Evolutionary conservation across 805 yeast genomes (phyloP).

Genomic region (Jamesozyma gamospora): DNA sequence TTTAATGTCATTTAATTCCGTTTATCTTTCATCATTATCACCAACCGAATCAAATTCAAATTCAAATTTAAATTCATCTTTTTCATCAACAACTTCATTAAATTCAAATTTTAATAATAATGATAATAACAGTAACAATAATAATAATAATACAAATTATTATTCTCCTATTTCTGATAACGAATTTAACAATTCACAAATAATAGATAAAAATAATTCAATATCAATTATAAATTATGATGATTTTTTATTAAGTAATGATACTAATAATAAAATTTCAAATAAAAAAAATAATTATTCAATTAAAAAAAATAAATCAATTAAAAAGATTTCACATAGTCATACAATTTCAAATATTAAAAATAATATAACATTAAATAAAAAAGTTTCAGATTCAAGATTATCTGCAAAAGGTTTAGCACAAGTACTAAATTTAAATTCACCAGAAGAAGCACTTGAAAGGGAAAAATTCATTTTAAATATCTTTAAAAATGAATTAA

Average conservation of each 20-base stretch:
- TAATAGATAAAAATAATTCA: not conserved
- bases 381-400: slow-evolving; percentile 40
- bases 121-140: not conserved
- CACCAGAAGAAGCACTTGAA: slow-evolving; percentile 44
- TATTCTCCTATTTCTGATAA: no score
- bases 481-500: slow-evolving; percentile 46
- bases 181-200: no score
- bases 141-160: no score
- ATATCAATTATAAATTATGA: not conserved
- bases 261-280: not conserved
- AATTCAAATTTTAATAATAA: not conserved
- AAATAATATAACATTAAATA: slow-evolving; percentile 4
- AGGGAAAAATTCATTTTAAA: slow-evolving; percentile 45
- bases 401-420: slow-evolving; percentile 49
- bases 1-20: not conserved
- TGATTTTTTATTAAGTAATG: not conserved
- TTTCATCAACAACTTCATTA: slow-evolving; percentile 1
- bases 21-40: not conserved
- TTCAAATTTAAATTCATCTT: slow-evolving; percentile 1
- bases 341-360: slow-evolving; percentile 4
- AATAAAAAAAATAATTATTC: no score
- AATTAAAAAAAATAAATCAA: not conserved
- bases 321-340: slow-evolving; percentile 4
- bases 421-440: slow-evolving; percentile 38
- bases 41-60: slow-evolving; percentile 1